A percentile compares a stretch with the other conserved stretches of the same genome.
These are phyloP conservation scores for Piper betle DNA, from an alignment of 164 flowering plant genomes.

Conservation along the genomic window DNA sequence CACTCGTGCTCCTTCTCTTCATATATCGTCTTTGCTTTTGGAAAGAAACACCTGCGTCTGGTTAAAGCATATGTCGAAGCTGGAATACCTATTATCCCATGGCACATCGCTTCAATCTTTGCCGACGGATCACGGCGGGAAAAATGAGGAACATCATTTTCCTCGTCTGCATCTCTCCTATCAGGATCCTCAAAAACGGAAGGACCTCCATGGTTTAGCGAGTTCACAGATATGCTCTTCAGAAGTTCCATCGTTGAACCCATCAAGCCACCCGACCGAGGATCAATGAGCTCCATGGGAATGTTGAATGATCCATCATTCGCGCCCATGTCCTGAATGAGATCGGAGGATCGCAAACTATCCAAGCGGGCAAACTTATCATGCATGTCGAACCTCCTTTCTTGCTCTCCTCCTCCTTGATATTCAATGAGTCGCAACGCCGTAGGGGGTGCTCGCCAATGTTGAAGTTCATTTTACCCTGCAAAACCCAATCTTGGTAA, in stretches of 20 bases:
- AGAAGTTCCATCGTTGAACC: slow-evolving; percentile 22
- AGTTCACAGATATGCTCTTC: slow-evolving; percentile 3
- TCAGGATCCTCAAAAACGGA: slow-evolving; percentile 29
- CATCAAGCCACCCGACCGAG: slow-evolving; percentile 29
- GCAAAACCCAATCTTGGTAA: background rate
- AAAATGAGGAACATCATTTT: slow-evolving; percentile 23
- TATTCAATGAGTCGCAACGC: slow-evolving; percentile 21
- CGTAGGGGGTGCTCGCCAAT: slow-evolving; percentile 20
- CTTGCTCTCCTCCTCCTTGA: slow-evolving; percentile 12
- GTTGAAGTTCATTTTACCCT: background rate
- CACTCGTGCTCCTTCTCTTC: slow-evolving; percentile 33
- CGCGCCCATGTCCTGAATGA: slow-evolving; percentile 34
- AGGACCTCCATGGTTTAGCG: slow-evolving; percentile 18
- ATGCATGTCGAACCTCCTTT: slow-evolving; percentile 4
- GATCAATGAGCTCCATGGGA: slow-evolving; percentile 23
- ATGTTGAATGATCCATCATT: slow-evolving; percentile 24
- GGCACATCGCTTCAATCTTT: slow-evolving; percentile 36
- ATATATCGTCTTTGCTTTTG: slow-evolving; percentile 36
- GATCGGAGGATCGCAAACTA: slow-evolving; percentile 29
- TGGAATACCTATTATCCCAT: slow-evolving; percentile 33
- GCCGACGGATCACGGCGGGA: slow-evolving; percentile 26
- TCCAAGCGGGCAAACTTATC: slow-evolving; percentile 17
- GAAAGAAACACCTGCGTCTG: slow-evolving; percentile 23
- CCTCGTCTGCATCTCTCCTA: slow-evolving; percentile 45
- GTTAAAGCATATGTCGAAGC: slow-evolving; percentile 36